Percentiles rank a stretch among this genome's conserved stretches.
These are phyloP conservation scores for Annulohypoxylon bovei DNA, from an alignment of 495 filamentous ascomycete species.

Conservation along the genomic window DNA sequence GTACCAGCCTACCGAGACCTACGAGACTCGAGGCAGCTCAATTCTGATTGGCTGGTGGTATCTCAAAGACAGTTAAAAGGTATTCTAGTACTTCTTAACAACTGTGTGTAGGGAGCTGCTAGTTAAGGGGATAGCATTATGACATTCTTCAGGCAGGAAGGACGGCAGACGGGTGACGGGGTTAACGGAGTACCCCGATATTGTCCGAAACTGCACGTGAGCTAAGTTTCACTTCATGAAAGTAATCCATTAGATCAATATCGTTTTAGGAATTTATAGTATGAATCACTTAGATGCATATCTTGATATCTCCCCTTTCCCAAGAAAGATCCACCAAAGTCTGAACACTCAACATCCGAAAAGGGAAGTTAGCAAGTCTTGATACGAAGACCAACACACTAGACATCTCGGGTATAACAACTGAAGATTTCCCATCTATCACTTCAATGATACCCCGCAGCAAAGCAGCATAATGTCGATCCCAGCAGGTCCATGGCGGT, in stretches of 20 bases:
- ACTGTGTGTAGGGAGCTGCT: no score
- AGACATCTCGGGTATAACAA: background rate
- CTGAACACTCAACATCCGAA: background rate
- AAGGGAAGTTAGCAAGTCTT: background rate
- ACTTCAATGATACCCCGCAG: constrained; percentile 34
- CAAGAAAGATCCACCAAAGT: background rate
- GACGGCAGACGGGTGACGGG: background rate
- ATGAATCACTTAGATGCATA: background rate
- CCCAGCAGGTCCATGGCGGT: constrained; percentile 12
- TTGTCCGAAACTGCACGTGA: background rate
- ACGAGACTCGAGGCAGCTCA: no score
- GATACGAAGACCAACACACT: background rate
- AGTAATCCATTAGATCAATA: background rate
- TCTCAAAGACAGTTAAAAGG: no score
- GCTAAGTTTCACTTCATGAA: background rate
- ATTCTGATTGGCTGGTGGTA: no score
- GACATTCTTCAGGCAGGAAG: no score
- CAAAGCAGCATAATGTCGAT: constrained; percentile 18
- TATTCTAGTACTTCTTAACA: no score
- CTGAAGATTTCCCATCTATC: constrained; percentile 16
- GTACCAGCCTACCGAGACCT: no score
- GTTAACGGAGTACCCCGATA: background rate
- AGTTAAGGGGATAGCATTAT: background rate
- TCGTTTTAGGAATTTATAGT: background rate
- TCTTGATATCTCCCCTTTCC: background rate